Evolutionary conservation across 2,329 filamentous ascomycete species (phyloP).

Genomic region (Sporothrix mexicana): DNA sequence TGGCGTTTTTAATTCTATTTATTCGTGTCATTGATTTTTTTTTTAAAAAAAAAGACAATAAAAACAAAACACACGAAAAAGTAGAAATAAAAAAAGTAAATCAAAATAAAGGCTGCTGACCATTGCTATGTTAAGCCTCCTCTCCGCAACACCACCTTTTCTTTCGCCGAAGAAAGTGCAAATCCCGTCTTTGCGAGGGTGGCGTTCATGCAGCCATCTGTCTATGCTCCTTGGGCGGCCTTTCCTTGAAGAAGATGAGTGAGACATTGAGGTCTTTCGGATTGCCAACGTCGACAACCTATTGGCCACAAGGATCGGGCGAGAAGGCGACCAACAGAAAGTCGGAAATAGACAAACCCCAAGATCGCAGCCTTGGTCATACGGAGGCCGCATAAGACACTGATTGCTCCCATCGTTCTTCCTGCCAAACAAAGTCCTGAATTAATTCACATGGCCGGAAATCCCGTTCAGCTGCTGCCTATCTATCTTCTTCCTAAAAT

Average conservation of each 20-base stretch:
- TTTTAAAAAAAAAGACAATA: background rate
- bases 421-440: too few relatives aligned
- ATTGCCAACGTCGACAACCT: too few relatives aligned
- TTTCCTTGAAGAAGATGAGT: background rate
- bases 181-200: conserved; percentile 6
- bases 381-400: background rate
- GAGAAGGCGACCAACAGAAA: background rate
- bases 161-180: background rate
- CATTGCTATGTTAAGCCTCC: background rate
- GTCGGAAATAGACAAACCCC: too few relatives aligned
- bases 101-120: background rate
- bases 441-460: too few relatives aligned
- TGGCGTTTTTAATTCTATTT: too few relatives aligned
- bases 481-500: background rate
- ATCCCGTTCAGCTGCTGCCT: background rate
- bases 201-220: background rate
- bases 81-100: background rate
- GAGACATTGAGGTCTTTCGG: background rate
- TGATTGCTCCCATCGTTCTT: too few relatives aligned
- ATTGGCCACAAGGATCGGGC: background rate
- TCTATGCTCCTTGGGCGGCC: too few relatives aligned
- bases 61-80: background rate
- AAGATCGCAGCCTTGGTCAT: background rate
- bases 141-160: background rate
- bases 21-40: background rate